phyloP scores from a whole-genome alignment of 768 basidiomycete genomes.

The Lactarius pseudohatsudake region DNA sequence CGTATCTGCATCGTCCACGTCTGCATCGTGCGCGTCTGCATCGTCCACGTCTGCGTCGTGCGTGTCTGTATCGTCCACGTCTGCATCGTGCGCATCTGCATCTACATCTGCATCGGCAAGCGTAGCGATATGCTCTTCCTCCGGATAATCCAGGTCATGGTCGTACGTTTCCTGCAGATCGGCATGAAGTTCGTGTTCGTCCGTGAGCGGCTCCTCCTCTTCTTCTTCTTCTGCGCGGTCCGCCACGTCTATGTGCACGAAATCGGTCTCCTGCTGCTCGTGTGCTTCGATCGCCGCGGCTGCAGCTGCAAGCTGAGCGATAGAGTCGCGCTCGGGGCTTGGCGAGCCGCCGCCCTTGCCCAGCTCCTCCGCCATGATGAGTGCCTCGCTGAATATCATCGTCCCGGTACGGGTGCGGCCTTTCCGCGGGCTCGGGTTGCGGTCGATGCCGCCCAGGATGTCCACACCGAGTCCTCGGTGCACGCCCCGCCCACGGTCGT shows the following conservation, averaged over 20 bases:
- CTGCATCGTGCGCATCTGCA: no score
- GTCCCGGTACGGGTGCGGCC: slow-evolving; percentile 69
- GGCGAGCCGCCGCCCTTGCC: slow-evolving; percentile 32
- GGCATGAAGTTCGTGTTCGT: slow-evolving; percentile 12
- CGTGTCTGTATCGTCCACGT: not conserved
- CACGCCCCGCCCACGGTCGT: slow-evolving; percentile 27
- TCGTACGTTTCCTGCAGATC: not conserved
- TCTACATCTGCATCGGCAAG: slow-evolving; percentile 2
- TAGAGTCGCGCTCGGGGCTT: slow-evolving; percentile 19
- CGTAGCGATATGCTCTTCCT: slow-evolving; percentile 2
- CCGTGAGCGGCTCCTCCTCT: slow-evolving; percentile 3
- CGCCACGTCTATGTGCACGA: slow-evolving; percentile 21
- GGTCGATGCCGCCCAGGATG: slow-evolving; percentile 19
- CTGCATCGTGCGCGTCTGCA: no score
- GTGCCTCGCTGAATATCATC: slow-evolving; percentile 62
- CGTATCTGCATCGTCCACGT: not conserved
- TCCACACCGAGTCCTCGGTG: slow-evolving; percentile 25
- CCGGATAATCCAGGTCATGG: slow-evolving; percentile 10
- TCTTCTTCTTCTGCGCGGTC: slow-evolving; percentile 8
- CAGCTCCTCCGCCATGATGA: slow-evolving; percentile 42
- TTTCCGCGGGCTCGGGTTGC: slow-evolving; percentile 30
- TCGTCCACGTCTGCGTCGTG: not conserved
- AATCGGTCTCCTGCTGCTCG: slow-evolving; percentile 18
- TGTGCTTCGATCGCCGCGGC: slow-evolving; percentile 1
- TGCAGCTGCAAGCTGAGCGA: not conserved